A percentile compares a stretch with the other conserved stretches of the same genome.
These are phyloP conservation scores for Geoglossum cookeanum DNA, from an alignment of 2,329 filamentous ascomycete genomes.

Conservation along the genomic window DNA sequence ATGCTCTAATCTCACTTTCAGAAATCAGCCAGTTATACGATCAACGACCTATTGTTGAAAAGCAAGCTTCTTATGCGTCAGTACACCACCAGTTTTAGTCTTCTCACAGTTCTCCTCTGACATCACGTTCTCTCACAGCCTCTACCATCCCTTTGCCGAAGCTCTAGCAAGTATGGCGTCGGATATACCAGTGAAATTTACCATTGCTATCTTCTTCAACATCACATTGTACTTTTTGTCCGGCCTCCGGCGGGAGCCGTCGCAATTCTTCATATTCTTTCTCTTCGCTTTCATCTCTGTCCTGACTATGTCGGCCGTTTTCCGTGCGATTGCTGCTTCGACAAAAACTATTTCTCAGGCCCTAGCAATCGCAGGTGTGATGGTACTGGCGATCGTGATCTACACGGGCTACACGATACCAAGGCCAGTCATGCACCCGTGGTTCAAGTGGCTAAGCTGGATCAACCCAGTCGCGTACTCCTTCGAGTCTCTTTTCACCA, in stretches of 20 bases:
- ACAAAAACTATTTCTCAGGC: slow-evolving; percentile 44
- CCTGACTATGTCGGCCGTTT: slow-evolving; percentile 38
- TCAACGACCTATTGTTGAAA: slow-evolving; percentile 28
- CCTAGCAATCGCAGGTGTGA: slow-evolving; percentile 34
- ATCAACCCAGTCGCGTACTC: slow-evolving; percentile 46
- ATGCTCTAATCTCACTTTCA: slow-evolving; percentile 36
- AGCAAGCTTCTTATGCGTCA: slow-evolving; percentile 24
- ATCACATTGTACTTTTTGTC: slow-evolving; percentile 38
- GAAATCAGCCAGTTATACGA: slow-evolving; percentile 31
- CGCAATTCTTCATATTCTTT: slow-evolving; percentile 43
- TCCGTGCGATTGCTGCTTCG: slow-evolving; percentile 37
- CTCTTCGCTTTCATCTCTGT: slow-evolving; percentile 40
- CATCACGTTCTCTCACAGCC: slow-evolving; percentile 4
- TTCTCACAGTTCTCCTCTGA: slow-evolving; percentile 7
- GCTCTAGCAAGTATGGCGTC: slow-evolving; percentile 34
- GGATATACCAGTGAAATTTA: slow-evolving; percentile 40
- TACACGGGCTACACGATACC: slow-evolving; percentile 49
- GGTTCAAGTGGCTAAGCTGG: slow-evolving; percentile 49
- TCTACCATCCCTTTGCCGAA: slow-evolving; percentile 33
- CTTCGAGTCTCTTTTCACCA: slow-evolving; percentile 36
- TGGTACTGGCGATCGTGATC: slow-evolving; percentile 39
- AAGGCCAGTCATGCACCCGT: slow-evolving; percentile 35
- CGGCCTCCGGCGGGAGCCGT: slow-evolving; percentile 21
- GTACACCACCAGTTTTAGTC: slow-evolving; percentile 17
- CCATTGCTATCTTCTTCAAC: slow-evolving; percentile 31